Evolutionary conservation across 129 eudicot genomes (phyloP).

Genomic region (Tanacetum coccineum): DNA sequence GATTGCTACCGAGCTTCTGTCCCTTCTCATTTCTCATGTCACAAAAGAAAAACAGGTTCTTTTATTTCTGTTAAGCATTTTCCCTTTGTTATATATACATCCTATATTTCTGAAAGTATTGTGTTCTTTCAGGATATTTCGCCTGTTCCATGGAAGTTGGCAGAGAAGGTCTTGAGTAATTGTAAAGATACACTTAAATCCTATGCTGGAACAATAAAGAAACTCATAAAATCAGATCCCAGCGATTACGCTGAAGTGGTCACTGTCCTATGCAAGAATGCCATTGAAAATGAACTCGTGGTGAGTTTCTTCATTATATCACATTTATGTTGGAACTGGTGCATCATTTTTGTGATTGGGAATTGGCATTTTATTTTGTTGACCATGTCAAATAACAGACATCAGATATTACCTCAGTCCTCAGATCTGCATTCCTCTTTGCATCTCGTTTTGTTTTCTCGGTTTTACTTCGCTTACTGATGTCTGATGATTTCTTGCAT

Average conservation of each 20-base stretch:
- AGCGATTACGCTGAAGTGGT: constrained; percentile 60
- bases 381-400: too few species aligned
- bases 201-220: constrained; percentile 27
- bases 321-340: not conserved
- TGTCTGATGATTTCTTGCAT: too few species aligned
- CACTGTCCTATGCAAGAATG: constrained; percentile 38
- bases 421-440: too few species aligned
- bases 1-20: constrained; percentile 47
- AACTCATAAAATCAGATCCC: constrained; percentile 26
- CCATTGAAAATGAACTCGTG: constrained; percentile 29
- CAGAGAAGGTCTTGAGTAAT: constrained; percentile 43
- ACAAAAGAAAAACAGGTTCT: constrained; percentile 50
- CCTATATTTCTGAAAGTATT: not conserved
- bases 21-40: constrained; percentile 48
- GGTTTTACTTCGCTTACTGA: too few species aligned
- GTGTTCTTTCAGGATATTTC: constrained; percentile 38
- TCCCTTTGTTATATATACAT: not conserved
- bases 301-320: constrained; percentile 24
- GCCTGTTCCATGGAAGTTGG: constrained; percentile 50
- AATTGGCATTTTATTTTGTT: too few species aligned
- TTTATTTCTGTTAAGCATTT: not conserved
- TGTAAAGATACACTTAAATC: constrained; percentile 37
- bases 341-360: too few species aligned
- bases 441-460: too few species aligned
- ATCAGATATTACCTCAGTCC: too few species aligned